A percentile compares a stretch with the other conserved stretches of the same genome.
Conservation (phyloP, 208 protist genomes). For the Balamuthia mandrillaris region DNA sequence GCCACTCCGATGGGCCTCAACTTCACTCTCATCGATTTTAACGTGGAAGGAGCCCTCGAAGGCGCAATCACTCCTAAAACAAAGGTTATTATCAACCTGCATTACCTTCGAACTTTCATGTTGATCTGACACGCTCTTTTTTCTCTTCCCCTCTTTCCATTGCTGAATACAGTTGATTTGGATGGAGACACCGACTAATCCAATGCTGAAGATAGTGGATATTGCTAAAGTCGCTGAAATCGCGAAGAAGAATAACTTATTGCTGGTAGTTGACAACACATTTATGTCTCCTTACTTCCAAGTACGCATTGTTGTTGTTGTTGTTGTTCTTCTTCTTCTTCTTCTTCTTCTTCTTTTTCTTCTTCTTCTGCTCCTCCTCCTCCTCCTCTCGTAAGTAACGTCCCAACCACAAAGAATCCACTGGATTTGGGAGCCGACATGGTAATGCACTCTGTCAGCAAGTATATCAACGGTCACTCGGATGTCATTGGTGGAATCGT, state of each 20-base stretch:
- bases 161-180: constrained; percentile 79
- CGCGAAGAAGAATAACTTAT: constrained; percentile 70
- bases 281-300: constrained; percentile 93
- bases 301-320: too few relatives aligned
- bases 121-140: not conserved
- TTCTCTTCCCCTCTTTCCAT: not conserved
- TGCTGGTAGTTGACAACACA: constrained; percentile 91
- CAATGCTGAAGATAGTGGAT: constrained; percentile 87
- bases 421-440: constrained; percentile 90
- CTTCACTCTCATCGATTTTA: constrained; percentile 83
- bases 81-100: constrained; percentile 32
- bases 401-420: too few relatives aligned
- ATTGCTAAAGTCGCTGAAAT: constrained; percentile 78
- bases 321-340: too few relatives aligned
- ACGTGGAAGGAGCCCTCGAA: constrained; percentile 69
- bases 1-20: constrained; percentile 69
- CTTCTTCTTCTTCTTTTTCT: too few relatives aligned
- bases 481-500: constrained; percentile 87
- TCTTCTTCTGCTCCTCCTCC: too few relatives aligned
- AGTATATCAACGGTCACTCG: constrained; percentile 92
- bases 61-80: constrained; percentile 51
- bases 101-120: too few relatives aligned
- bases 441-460: constrained; percentile 89
- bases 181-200: constrained; percentile 93
- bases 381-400: too few relatives aligned